Base-by-base conservation (phyloP, 345 rosid species). In the Euclidium syriacum region DNA sequence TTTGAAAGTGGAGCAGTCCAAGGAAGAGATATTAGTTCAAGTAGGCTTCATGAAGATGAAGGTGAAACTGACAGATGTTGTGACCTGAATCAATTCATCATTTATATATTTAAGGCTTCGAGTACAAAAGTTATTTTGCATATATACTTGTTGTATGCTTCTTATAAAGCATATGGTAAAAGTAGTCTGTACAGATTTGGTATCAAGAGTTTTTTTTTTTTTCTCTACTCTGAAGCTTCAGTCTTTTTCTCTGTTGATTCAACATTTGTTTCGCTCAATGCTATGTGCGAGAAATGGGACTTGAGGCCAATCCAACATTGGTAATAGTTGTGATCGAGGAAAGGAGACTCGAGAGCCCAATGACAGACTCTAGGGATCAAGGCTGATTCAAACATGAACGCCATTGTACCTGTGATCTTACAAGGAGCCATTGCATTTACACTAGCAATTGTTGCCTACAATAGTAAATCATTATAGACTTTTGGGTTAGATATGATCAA, bases 331-430 rank as follows among this genome's bases (percentile, higher is more conserved):
- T 18, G 83, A 64, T 94, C 97, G 17, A 77, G 70, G 38, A 34
- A 75, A 36, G 90, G 81, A 38, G 99, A 89, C 58, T 94, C 81
- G 3, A 89, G 80, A 24, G 87, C 97, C 96, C 97, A 89, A 4
- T 65, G 79, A 58, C 97, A 87, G 77, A 88, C 78, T 73, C 90
- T 83, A 20, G 99, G 99, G 33, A 89, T 81, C 58, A 94, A 79
- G 64, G 83, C 85, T 9, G 98, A 87, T 68, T 92, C 96, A 4
- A 92, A 87, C 99, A 94, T 94, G 78, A 94, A 94, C 8, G 96
- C 96, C 96, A 94, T 81, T 22, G 99, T 89, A 46, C 85, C 77
- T 0, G 80, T 79, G 58, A 94, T 80, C 73, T 73, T 85, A 22
- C 64, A 64, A 0, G 97, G 96, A 24, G 77, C 83, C 52, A 84